A percentile compares a stretch with the other conserved stretches of the same genome.
Conservation (phyloP, 2,329 filamentous ascomycete genomes). For the Ophiobolus disseminans region DNA sequence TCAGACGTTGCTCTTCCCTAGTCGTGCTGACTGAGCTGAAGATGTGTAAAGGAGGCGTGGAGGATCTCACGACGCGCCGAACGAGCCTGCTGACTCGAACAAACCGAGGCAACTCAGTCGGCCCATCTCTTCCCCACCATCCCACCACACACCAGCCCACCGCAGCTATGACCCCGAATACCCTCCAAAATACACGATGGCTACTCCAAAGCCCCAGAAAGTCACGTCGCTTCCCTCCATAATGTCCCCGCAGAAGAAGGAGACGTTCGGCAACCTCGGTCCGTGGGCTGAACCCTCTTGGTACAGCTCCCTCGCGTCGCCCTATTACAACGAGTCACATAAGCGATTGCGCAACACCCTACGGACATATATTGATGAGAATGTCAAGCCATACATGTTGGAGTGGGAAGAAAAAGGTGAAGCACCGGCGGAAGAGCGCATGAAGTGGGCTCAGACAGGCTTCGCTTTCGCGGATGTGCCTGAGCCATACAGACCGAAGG, state of each 20-base stretch:
- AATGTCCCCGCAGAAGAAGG: constrained; percentile 31
- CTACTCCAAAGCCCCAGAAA: constrained; percentile 16
- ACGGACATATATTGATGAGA: constrained; percentile 65
- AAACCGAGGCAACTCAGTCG: constrained; percentile 25
- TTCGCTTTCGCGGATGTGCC: constrained; percentile 55
- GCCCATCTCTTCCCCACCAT: constrained; percentile 1
- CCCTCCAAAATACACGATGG: constrained; percentile 8
- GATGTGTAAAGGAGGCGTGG: too few relatives aligned
- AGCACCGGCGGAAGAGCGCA: constrained; percentile 56
- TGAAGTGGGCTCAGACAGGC: constrained; percentile 51
- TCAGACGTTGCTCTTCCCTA: too few relatives aligned
- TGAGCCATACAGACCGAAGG: constrained; percentile 50
- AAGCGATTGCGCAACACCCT: constrained; percentile 63
- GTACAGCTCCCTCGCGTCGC: constrained; percentile 58
- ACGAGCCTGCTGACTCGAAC: neutral
- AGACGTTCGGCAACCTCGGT: constrained; percentile 44
- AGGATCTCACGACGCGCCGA: too few relatives aligned
- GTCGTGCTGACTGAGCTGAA: too few relatives aligned
- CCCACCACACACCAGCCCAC: neutral
- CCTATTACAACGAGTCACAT: constrained; percentile 71
- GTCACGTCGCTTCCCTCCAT: constrained; percentile 20
- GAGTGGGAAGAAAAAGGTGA: constrained; percentile 66
- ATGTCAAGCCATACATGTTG: constrained; percentile 64
- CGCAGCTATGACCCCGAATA: neutral
- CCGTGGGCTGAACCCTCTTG: constrained; percentile 58